Base-by-base conservation (phyloP, 1,284 basidiomycete species). In the Heterobasidion annosum region DNA sequence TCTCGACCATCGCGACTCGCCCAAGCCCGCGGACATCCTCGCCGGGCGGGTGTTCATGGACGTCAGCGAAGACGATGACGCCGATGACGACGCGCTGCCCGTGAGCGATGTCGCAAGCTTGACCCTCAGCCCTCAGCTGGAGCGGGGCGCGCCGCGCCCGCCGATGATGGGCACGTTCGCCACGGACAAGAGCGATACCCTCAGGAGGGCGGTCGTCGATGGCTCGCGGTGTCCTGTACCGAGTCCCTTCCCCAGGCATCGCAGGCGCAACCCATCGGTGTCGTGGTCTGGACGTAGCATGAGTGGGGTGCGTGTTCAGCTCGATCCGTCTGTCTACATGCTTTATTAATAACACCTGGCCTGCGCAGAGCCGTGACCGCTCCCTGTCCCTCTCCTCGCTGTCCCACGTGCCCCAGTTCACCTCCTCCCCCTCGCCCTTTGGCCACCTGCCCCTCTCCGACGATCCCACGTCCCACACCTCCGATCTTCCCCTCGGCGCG, bases 1-100 rank as follows among this genome's bases (percentile, higher is more conserved):
- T 32, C 34, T 12, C 18, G 58, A 63, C 34, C 60, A 64, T 12
- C 61, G 66, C 13, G 70, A 70, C 52, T 78, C 74, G 7, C 81
- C 81, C 15, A 76, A 76, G 12, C 82, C 84, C 15, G 76, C 77
- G 34, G 85, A 87, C 60, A 85, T 86, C 52, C 71, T 88, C 34
- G 75, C 82, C 8, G 82, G 83, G 9, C 77, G 69, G 56, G 62
- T 78, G 35, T 76, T 77, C 54, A 59, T 66, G 15, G 74, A 77
- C 52, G 67, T 63, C 35, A 67, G 68, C 34, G 69, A 67, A 48
- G 74, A 74, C 48, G 70, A 70, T 44, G 63, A 59, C 40, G 65
- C 65, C n/a, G 64, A 68, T 44, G 61, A 37, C 44, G 55, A 51
- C 58, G 57, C 43, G 19, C 50, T 56, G 2, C 56, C 61, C 18